Evolutionary conservation across 768 basidiomycete genomes (phyloP).

Genomic region (Hygrophoropsis aurantiaca): DNA sequence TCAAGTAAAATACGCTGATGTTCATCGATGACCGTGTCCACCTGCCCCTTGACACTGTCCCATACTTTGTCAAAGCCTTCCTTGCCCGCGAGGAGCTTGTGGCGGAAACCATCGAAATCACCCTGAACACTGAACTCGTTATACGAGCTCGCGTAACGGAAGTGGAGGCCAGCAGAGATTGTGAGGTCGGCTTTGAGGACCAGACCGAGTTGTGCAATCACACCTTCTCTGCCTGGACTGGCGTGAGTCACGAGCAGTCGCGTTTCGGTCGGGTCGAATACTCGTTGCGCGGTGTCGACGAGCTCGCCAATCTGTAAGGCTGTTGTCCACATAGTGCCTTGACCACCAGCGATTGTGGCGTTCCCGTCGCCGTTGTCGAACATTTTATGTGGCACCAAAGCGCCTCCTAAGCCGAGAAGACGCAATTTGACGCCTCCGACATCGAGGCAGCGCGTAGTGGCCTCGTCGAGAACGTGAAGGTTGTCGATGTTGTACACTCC

Average conservation of each 20-base stretch:
- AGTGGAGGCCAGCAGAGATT: constrained; percentile 92
- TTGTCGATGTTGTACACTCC: constrained; percentile 84
- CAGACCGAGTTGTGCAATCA: constrained; percentile 87
- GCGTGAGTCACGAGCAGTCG: constrained; percentile 92
- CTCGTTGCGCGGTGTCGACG: constrained; percentile 93
- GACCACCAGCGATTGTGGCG: constrained; percentile 97
- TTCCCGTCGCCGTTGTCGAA: constrained; percentile 92
- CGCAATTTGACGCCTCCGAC: constrained; percentile 92
- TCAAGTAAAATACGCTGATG: constrained; percentile 84
- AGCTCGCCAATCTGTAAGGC: constrained; percentile 97
- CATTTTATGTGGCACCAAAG: constrained; percentile 91
- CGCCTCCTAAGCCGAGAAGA: constrained; percentile 94
- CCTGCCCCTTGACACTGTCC: constrained; percentile 89
- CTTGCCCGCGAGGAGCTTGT: constrained; percentile 76
- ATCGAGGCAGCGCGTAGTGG: constrained; percentile 89
- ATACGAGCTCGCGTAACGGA: constrained; percentile 94
- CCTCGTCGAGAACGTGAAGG: constrained; percentile 91
- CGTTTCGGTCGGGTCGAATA: constrained; percentile 91
- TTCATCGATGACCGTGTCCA: constrained; percentile 89
- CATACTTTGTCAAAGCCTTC: constrained; percentile 90
- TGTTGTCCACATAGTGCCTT: constrained; percentile 99
- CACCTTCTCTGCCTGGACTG: constrained; percentile 88
- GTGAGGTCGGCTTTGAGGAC: constrained; percentile 94
- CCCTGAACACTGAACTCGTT: constrained; percentile 95
- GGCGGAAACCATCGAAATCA: constrained; percentile 85